Conservation (phyloP, 495 filamentous ascomycete genomes). For the Penicillium pancosmium region DNA sequence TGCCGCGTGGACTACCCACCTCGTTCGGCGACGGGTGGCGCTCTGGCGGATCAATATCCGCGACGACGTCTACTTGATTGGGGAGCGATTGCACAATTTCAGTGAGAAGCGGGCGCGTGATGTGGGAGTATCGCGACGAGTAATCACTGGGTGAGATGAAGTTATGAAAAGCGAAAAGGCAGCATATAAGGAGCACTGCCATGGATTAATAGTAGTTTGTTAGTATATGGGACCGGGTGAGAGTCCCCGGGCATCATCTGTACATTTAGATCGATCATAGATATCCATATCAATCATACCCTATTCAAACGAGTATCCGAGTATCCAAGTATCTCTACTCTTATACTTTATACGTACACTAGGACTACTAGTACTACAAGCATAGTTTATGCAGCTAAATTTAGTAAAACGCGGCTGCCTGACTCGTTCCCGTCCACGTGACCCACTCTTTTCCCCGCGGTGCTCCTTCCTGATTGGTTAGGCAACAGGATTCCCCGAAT, state of each 20-base stretch:
- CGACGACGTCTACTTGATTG: conserved; percentile 96
- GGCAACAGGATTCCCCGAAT: conserved; percentile 49
- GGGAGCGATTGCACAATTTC: conserved; percentile 92
- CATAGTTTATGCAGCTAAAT: neutral
- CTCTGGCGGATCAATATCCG: conserved; percentile 81
- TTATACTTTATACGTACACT: neutral
- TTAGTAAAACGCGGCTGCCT: conserved; percentile 9
- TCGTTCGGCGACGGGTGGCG: conserved; percentile 56
- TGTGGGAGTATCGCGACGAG: conserved; percentile 42
- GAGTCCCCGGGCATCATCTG: neutral
- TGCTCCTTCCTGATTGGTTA: conserved; percentile 45
- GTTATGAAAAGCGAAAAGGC: too few relatives aligned
- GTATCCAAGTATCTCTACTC: too few relatives aligned
- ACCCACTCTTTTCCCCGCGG: conserved; percentile 9
- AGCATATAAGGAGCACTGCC: too few relatives aligned
- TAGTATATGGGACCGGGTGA: neutral
- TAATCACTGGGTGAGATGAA: conserved; percentile 39
- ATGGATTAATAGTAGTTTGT: too few relatives aligned
- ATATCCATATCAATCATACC: neutral
- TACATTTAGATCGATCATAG: conserved; percentile 3
- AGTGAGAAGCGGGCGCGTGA: conserved; percentile 59
- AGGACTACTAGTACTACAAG: neutral
- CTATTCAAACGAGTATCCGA: too few relatives aligned
- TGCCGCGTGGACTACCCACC: conserved; percentile 40
- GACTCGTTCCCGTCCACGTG: conserved; percentile 34